Percentiles rank a stretch among this genome's conserved stretches.
Evolutionary conservation across 78 protist genomes (phyloP).

Genomic region (Planoprotostelium fungivorum): DNA sequence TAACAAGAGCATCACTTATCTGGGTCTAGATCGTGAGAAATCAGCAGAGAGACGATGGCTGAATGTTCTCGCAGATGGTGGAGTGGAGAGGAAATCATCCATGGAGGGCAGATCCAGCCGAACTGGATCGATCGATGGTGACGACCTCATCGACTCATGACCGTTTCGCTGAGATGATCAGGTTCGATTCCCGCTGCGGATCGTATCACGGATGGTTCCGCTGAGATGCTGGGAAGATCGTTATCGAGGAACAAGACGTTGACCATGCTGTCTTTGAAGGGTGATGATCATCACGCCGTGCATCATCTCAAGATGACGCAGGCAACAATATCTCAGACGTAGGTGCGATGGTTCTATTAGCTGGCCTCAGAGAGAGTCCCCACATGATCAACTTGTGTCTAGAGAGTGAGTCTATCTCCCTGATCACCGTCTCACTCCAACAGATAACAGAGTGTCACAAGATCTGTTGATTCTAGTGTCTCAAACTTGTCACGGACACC

Average conservation of each 20-base stretch:
- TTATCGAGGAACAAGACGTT: not conserved
- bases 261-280: not conserved
- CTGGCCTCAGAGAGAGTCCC: not conserved
- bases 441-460: too few species aligned
- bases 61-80: too few species aligned
- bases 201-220: not conserved
- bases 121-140: not conserved
- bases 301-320: not conserved
- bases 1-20: not conserved
- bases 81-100: too few species aligned
- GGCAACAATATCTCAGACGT: not conserved
- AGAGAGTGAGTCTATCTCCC: not conserved
- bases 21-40: not conserved
- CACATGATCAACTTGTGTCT: too few species aligned
- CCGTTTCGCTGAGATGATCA: not conserved
- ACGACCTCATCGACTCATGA: not conserved
- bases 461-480: too few species aligned
- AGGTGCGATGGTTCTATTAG: not conserved
- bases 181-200: not conserved
- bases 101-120: too few species aligned
- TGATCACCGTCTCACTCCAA: too few species aligned
- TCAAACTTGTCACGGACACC: too few species aligned
- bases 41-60: too few species aligned
- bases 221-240: not conserved
- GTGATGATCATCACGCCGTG: not conserved